Percentiles rank a stretch among this genome's conserved stretches.
These are phyloP conservation scores for Xerocomellus intermedius DNA, from an alignment of 768 basidiomycete species.

Conservation along the genomic window DNA sequence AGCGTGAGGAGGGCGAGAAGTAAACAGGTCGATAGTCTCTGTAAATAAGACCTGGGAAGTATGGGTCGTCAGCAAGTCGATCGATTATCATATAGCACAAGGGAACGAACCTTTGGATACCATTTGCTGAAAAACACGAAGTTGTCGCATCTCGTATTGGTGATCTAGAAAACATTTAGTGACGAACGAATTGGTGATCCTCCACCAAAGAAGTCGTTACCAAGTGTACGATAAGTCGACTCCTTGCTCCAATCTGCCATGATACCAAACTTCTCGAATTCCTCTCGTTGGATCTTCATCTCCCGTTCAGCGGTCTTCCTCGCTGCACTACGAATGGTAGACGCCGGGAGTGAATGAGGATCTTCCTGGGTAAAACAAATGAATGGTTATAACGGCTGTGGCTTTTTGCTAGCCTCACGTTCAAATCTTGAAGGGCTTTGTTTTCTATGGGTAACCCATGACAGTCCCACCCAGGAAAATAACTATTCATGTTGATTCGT, in stretches of 20 bases:
- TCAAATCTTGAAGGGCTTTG: constrained; percentile 78
- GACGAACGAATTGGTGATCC: background rate
- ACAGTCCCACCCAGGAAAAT: constrained; percentile 96
- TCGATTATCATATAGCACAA: background rate
- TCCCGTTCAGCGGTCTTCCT: constrained; percentile 69
- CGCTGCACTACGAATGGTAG: constrained; percentile 68
- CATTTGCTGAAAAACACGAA: constrained; percentile 84
- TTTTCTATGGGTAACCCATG: constrained; percentile 97
- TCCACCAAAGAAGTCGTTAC: constrained; percentile 37
- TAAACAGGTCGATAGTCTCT: constrained; percentile 87
- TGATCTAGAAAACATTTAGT: constrained; percentile 53
- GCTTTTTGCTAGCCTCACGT: constrained; percentile 41
- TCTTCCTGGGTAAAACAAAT: constrained; percentile 45
- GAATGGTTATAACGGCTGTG: background rate
- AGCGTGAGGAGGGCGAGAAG: constrained; percentile 92
- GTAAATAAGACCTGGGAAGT: constrained; percentile 66
- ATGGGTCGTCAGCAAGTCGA: background rate
- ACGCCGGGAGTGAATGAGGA: constrained; percentile 52
- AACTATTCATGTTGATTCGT: constrained; percentile 47
- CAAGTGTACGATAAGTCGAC: constrained; percentile 83
- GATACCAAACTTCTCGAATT: constrained; percentile 80
- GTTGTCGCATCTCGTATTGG: constrained; percentile 83
- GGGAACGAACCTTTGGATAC: constrained; percentile 66
- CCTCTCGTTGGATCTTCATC: constrained; percentile 69
- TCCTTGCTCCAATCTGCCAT: constrained; percentile 86